Evolutionary conservation across 148 eudicot species (phyloP).

Genomic region (Oxyria digyna): DNA sequence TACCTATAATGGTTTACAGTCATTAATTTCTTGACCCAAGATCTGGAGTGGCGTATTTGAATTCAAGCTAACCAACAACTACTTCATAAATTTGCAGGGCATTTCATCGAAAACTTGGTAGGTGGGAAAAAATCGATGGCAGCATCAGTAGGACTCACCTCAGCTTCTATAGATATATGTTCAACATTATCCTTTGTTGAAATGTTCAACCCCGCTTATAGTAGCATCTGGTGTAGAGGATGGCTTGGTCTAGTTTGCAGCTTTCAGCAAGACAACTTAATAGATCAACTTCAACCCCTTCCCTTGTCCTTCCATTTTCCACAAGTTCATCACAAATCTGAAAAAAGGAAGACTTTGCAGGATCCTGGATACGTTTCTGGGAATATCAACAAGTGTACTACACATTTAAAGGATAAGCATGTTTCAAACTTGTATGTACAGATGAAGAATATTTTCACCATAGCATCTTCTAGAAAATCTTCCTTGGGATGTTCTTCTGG

Average conservation of each 20-base stretch:
- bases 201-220: no score
- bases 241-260: constrained; percentile 76
- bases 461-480: constrained; percentile 63
- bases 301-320: constrained; percentile 47
- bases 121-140: no score
- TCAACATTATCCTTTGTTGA: no score
- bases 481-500: constrained; percentile 40
- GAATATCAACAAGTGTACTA: not conserved
- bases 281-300: constrained; percentile 53
- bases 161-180: no score
- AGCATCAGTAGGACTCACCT: no score
- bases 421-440: not conserved
- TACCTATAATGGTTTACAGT: no score
- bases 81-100: no score
- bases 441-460: constrained; percentile 29
- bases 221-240: no score
- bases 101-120: no score
- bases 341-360: constrained; percentile 39
- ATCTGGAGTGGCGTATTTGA: no score
- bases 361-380: constrained; percentile 28
- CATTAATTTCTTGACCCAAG: no score
- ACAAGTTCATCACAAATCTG: constrained; percentile 26
- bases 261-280: constrained; percentile 75
- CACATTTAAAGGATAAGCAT: not conserved
- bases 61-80: no score